Base-by-base conservation (phyloP, 83 land plant genomes). In the Isoetes engelmannii region DNA sequence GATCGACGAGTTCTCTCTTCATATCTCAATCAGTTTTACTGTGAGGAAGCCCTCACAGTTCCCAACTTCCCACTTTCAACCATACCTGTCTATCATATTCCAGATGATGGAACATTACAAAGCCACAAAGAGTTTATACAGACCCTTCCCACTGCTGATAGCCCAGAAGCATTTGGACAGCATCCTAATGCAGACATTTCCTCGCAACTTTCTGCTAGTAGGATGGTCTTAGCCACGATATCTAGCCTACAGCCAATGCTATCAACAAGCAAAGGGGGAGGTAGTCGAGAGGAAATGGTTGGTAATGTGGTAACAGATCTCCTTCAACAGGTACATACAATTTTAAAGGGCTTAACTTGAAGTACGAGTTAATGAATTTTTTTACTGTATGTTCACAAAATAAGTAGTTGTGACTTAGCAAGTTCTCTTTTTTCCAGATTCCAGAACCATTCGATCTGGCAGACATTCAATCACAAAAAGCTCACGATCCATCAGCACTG, bases 121-220 rank as follows among this genome's bases (percentile, higher is more conserved):
- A 76, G 65, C 48, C 79, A 76, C 48, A 51, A 65, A 51, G 79
- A 76, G 77, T 76, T 76, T 51, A 76, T 76, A 44, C 77, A 76
- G 50, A 76, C 79, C 3, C 71, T 75, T 44, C 79, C 79, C 5
- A 45, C 69, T 5, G 58, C 65, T 4, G 79, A 76, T 47, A 42
- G 75, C 18, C 79, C 79, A 48, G 79, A 76, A 56, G 79, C 79
- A 9, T 76, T 76, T 76, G 79, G 79, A 13, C 79, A 76, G 48
- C 79, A 76, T 48, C 43, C 74, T 5, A 76, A 76, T 65, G 79
- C 79, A 48, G 79, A 76, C 50, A 76, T 76, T 46, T 74, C 79
- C 21, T 76, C 68, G 19, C 79, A 76, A 43, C 61, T 76, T 5
- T 49, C 75, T 4, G 76, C 76, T 12, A 76, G 79, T 45, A 63